Evolutionary conservation across 148 eudicot genomes (phyloP).

Genomic region (Pouteria glomerata): DNA sequence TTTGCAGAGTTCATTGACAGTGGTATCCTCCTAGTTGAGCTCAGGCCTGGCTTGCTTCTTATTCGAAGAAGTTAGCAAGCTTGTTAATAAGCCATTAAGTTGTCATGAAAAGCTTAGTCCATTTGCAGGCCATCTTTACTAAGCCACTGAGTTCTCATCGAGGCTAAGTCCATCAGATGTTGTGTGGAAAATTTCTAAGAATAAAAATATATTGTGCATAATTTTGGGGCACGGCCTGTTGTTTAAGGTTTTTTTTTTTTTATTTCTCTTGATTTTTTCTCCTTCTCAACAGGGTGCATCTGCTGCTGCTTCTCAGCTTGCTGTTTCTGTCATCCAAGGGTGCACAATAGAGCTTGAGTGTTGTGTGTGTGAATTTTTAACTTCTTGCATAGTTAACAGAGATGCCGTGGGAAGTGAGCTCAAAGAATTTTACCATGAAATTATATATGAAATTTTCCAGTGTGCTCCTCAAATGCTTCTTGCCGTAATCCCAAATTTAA

Average conservation of each 20-base stretch:
- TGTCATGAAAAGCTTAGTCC: not conserved
- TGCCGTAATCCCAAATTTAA: slow-evolving; percentile 67
- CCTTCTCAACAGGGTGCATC: slow-evolving; percentile 47
- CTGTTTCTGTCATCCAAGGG: slow-evolving; percentile 55
- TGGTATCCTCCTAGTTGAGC: not conserved
- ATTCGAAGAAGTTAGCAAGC: not conserved
- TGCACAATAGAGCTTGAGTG: slow-evolving; percentile 58
- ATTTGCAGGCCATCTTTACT: too few relatives aligned
- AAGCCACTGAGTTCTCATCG: too few relatives aligned
- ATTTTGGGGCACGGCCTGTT: not conserved
- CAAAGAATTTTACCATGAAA: slow-evolving; percentile 74
- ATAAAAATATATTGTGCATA: not conserved
- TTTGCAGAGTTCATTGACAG: not conserved
- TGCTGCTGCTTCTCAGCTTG: slow-evolving; percentile 60
- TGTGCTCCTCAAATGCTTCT: slow-evolving; percentile 63
- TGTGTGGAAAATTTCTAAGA: not conserved
- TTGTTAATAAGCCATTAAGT: too few relatives aligned
- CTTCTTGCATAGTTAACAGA: slow-evolving; percentile 64
- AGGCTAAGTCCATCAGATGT: not conserved
- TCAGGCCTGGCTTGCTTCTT: slow-evolving; percentile 1
- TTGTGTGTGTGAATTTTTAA: slow-evolving; percentile 55
- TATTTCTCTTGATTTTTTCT: not conserved
- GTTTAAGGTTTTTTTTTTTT: slow-evolving; percentile 8
- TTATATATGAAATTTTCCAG: slow-evolving; percentile 55
- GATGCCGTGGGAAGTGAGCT: slow-evolving; percentile 50